Percentiles rank a stretch among this genome's conserved stretches.
phyloP scores from a whole-genome alignment of 768 basidiomycete genomes.

The Pleurotus cornucopiae region DNA sequence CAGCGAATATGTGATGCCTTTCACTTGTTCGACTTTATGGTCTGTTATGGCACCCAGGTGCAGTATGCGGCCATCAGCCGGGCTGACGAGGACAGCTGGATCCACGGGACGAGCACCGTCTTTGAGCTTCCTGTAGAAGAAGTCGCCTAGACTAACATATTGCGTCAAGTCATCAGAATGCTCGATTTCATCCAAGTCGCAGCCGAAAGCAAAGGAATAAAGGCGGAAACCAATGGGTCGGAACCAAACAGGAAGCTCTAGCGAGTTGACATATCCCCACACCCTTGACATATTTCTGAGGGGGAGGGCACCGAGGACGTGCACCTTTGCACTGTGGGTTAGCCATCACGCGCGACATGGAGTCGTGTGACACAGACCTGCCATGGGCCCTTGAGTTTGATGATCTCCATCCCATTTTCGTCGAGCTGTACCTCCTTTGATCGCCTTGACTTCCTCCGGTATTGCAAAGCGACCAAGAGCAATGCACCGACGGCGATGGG shows the following conservation, averaged over 20 bases:
- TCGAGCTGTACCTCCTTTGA: constrained; percentile 71
- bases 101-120: constrained; percentile 79
- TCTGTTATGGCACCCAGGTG: constrained; percentile 86
- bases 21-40: constrained; percentile 89
- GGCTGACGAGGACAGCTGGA: constrained; percentile 76
- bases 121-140: constrained; percentile 90
- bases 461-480: constrained; percentile 78
- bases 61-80: constrained; percentile 89
- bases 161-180: constrained; percentile 59
- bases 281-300: constrained; percentile 92
- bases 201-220: constrained; percentile 87
- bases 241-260: constrained; percentile 92
- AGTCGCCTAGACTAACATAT: constrained; percentile 88
- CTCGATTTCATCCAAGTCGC: constrained; percentile 90
- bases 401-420: constrained; percentile 77
- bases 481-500: constrained; percentile 87
- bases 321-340: constrained; percentile 52
- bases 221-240: constrained; percentile 85
- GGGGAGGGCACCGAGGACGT: constrained; percentile 92
- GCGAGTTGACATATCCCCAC: constrained; percentile 94
- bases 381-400: constrained; percentile 87
- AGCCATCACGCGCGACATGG: not conserved
- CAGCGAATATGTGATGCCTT: constrained; percentile 95
- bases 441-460: constrained; percentile 52
- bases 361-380: constrained; percentile 53